Evolutionary conservation across 1,139 yeast genomes (phyloP), one percentile per base, ranked within the genome.

Genomic region (Nakaseomyces nivariensis): DNA sequence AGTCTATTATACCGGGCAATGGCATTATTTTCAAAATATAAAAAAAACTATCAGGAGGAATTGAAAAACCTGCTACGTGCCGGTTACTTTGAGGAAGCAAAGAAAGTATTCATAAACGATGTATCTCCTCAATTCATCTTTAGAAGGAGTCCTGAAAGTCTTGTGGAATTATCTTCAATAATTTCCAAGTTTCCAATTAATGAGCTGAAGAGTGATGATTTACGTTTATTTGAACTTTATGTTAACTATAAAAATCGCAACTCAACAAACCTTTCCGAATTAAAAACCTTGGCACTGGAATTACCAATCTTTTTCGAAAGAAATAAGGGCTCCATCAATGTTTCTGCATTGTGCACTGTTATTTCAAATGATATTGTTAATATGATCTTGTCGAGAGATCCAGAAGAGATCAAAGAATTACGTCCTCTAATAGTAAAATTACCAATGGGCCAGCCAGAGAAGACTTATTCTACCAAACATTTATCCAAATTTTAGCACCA

Each of bases 121-220:
- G 82, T 89, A 38, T 97, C 92, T 0, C 97, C 97, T 9, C 52
- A 51, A 59, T 66, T 44, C 74, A 80, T 29, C 75, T 82, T 32
- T 75, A 85, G 47, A 10, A 41, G 25, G n/a, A 17, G 10, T 27
- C 4, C 33, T 8, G 24, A 13, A 29, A 29, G 25, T 8, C 5
- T 41, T 9, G 24, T 8, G n/a, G 24, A 27, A 27, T 17, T 41
- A 13, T 27, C 44, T n/a, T n/a, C 7, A 29, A 41, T 41, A 13
- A n/a, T 41, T 8, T 13, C 33, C 8, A 9, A 27, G 13, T 41
- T 41, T 41, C 53, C 53, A 11, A 38, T 45, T 31, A 50, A 51
- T 33, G 22, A 27, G 17, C 33, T 47, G 8, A 70, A 75, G 11
- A 70, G 74, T 50, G 68, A 72, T 7, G 62, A 67, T 17, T 22